phyloP scores from a whole-genome alignment of 148 eudicot genomes.

The Amaranthus palmeri region DNA sequence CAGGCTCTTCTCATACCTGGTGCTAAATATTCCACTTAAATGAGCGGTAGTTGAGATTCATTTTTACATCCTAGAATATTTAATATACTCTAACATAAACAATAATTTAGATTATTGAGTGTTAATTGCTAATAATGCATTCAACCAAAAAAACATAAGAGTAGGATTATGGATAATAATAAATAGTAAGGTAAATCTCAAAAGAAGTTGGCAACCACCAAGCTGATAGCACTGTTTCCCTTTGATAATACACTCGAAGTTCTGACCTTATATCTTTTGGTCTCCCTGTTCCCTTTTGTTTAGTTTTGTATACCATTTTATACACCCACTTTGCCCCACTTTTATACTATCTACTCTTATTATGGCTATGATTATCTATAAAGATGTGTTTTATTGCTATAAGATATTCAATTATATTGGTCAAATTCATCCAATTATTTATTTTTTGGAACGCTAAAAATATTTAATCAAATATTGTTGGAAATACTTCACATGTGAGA shows the following conservation, averaged over 20 bases:
- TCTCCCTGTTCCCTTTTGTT: constrained; percentile 22
- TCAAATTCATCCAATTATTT: not conserved
- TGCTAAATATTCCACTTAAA: too few species aligned
- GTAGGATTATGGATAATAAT: too few species aligned
- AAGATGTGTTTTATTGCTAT: not conserved
- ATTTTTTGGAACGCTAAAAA: not conserved
- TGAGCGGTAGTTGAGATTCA: too few species aligned
- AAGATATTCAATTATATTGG: not conserved
- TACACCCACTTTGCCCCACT: not conserved
- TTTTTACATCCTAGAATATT: too few species aligned
- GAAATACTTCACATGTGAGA: too few species aligned
- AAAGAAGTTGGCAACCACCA: constrained; percentile 8
- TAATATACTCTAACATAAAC: too few species aligned
- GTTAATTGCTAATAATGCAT: too few species aligned
- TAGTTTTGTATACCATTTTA: not conserved
- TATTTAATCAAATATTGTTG: not conserved
- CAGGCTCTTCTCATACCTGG: too few species aligned
- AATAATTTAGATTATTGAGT: too few species aligned
- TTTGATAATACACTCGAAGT: constrained; percentile 20
- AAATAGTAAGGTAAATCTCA: not conserved
- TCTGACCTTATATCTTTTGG: constrained; percentile 20
- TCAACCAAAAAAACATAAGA: too few species aligned
- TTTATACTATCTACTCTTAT: not conserved
- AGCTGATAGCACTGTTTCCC: constrained; percentile 24
- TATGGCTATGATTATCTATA: not conserved